Evolutionary conservation across 75 land plant genomes (phyloP).

Genomic region (Cryptomeria japonica): DNA sequence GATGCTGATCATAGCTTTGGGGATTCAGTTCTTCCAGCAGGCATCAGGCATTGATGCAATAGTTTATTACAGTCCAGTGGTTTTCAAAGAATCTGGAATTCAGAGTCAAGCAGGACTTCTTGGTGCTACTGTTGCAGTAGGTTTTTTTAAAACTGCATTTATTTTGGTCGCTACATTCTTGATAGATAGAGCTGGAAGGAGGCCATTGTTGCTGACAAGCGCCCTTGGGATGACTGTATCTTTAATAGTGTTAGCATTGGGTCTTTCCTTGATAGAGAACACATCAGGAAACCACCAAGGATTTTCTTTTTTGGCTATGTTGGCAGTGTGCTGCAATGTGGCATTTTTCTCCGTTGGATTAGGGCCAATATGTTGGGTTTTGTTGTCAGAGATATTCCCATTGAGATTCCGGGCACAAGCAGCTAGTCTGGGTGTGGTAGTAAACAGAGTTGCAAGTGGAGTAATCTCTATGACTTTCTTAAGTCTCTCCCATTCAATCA

Average conservation of each 20-base stretch:
- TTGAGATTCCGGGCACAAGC: slow-evolving; percentile 57
- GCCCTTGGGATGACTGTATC: slow-evolving; percentile 86
- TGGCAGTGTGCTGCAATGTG: slow-evolving; percentile 69
- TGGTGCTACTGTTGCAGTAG: slow-evolving; percentile 82
- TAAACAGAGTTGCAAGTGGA: slow-evolving; percentile 49
- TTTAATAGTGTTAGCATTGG: slow-evolving; percentile 38
- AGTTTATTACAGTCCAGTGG: slow-evolving; percentile 91
- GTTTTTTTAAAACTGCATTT: slow-evolving; percentile 74
- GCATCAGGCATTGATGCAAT: slow-evolving; percentile 93
- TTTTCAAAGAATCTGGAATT: slow-evolving; percentile 75
- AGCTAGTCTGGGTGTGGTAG: slow-evolving; percentile 37
- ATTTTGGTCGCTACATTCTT: slow-evolving; percentile 75
- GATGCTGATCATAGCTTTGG: slow-evolving; percentile 73
- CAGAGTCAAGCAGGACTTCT: slow-evolving; percentile 44
- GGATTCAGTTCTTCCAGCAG: slow-evolving; percentile 93
- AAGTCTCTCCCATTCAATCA: slow-evolving; percentile 40
- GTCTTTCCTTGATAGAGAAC: slow-evolving; percentile 34
- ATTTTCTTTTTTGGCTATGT: slow-evolving; percentile 37
- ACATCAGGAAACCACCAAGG: slow-evolving; percentile 5
- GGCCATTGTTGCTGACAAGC: slow-evolving; percentile 71
- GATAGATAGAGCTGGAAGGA: slow-evolving; percentile 75
- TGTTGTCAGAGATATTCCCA: slow-evolving; percentile 82
- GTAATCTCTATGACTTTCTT: slow-evolving; percentile 53
- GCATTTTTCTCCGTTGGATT: slow-evolving; percentile 87
- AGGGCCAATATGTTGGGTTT: slow-evolving; percentile 79